Conservation (phyloP, 2,329 filamentous ascomycete species). For the Nigrospora osmanthi region DNA sequence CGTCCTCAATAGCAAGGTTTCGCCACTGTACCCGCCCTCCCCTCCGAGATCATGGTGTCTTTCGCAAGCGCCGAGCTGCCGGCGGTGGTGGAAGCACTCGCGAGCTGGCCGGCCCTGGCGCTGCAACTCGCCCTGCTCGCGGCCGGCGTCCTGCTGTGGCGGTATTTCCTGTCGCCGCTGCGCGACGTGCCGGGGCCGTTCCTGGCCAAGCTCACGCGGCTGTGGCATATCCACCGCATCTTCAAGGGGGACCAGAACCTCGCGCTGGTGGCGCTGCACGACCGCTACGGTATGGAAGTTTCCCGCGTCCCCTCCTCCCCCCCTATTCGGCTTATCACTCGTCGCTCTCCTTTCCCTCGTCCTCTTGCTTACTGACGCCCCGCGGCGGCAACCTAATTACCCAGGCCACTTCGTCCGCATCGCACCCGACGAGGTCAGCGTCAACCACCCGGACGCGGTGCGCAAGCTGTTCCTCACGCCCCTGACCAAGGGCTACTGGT, state of each 20-base stretch:
- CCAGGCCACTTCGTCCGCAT: constrained; percentile 32
- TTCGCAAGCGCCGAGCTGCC: too few species aligned
- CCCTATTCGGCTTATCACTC: too few species aligned
- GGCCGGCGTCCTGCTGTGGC: background rate
- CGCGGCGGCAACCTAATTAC: background rate
- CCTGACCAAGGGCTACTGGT: constrained; percentile 24
- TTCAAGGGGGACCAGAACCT: constrained; percentile 28
- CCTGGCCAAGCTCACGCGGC: constrained; percentile 26
- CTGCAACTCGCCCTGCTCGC: too few species aligned
- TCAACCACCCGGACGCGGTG: constrained; percentile 31
- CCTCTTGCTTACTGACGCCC: background rate
- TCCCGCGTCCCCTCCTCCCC: too few species aligned
- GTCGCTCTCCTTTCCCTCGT: background rate
- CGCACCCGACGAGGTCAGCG: constrained; percentile 31
- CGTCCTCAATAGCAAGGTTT: too few species aligned
- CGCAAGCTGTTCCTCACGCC: constrained; percentile 24
- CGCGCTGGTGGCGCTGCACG: constrained; percentile 24
- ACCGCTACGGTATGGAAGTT: constrained; percentile 23
- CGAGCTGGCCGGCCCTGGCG: too few species aligned
- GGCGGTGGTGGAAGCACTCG: too few species aligned
- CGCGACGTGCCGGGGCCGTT: constrained; percentile 30
- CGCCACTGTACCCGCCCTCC: too few species aligned
- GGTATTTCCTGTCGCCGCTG: constrained; percentile 1
- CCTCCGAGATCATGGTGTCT: too few species aligned
- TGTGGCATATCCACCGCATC: constrained; percentile 30